Evolutionary conservation across 805 yeast genomes (phyloP), one percentile per base, ranked within the genome.

Genomic region (Teunomyces tritomae): DNA sequence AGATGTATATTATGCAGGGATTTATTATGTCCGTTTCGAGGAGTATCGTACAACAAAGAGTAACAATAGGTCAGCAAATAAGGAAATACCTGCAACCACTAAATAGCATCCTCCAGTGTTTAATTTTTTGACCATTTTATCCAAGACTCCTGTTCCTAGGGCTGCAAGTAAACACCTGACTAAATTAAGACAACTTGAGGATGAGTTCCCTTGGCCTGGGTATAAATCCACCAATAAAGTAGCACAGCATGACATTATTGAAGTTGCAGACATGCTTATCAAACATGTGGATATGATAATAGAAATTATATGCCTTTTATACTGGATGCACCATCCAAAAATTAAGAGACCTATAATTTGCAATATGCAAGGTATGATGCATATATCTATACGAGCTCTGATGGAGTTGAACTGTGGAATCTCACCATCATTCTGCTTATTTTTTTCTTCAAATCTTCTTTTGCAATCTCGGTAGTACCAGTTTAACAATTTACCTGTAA

Each of bases 21-120:
- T 30, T 14, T 30, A 30, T 30, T 30, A 30, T 8, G n/a, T n/a
- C n/a, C 14, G 8, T 5, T 10, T 28, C 13, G 30, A 3, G 27
- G 43, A 27, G 4, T 24, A 40, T 28, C 40, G 24, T n/a, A 43
- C 9, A 4, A 29, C 28, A 7, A 37, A 20, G 10, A 39, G 17
- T 13, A 48, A 33, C 10, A 48, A 14, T 10, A 44, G 26, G 35
- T 39, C 45, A 2, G 29, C 36, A 10, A 48, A n/a, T 2, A 49
- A 8, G 26, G 76, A 69, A 1, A 84, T 41, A 0, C 74, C 83
- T 1, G 84, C 83, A 71, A 87, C 62, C n/a, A 90, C 71, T 0
- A 94, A 83, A 57, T 83, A 87, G 1, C 87, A 78, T 10, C 96
- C 94, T 1, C 96, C 96, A 6, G 80, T 63, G 0, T 79, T 78